phyloP scores from a whole-genome alignment of 2,329 filamentous ascomycete genomes.

The Colletotrichum horii region DNA sequence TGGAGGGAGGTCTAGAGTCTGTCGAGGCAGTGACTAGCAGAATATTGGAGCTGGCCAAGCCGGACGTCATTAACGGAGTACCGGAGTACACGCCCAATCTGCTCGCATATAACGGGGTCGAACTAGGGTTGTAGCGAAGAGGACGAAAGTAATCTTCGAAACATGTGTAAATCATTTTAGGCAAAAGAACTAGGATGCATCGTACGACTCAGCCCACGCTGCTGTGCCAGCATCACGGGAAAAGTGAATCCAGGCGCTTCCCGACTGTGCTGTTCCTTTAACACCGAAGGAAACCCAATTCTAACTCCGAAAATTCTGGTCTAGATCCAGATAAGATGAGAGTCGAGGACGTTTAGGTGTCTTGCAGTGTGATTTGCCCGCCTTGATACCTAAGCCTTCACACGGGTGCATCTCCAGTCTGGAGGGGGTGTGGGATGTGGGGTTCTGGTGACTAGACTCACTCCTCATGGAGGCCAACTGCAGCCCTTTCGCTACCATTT shows the following conservation, averaged over 20 bases:
- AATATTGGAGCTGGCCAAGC: conserved; percentile 45
- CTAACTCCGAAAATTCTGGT: not conserved
- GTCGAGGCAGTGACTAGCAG: conserved; percentile 45
- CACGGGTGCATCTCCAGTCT: not conserved
- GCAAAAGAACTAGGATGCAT: not conserved
- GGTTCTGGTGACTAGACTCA: not conserved
- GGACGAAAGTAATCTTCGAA: not conserved
- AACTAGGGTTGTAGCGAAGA: not conserved
- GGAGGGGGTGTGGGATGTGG: not conserved
- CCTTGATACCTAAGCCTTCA: not conserved
- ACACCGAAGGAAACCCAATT: not conserved
- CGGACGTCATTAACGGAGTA: conserved; percentile 37
- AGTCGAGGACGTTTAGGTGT: not conserved
- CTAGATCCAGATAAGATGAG: not conserved
- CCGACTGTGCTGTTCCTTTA: not conserved
- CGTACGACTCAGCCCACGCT: not conserved
- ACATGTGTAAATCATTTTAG: not conserved
- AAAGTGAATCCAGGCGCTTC: not conserved
- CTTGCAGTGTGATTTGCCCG: not conserved
- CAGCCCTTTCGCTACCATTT: not conserved
- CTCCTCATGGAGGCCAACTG: not conserved
- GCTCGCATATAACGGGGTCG: conserved; percentile 52
- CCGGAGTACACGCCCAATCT: conserved; percentile 45
- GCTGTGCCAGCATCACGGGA: not conserved
- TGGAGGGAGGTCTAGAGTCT: conserved; percentile 38